These are phyloP conservation scores for Pisolithus albus DNA, from an alignment of 768 basidiomycete genomes.

Conservation along the genomic window DNA sequence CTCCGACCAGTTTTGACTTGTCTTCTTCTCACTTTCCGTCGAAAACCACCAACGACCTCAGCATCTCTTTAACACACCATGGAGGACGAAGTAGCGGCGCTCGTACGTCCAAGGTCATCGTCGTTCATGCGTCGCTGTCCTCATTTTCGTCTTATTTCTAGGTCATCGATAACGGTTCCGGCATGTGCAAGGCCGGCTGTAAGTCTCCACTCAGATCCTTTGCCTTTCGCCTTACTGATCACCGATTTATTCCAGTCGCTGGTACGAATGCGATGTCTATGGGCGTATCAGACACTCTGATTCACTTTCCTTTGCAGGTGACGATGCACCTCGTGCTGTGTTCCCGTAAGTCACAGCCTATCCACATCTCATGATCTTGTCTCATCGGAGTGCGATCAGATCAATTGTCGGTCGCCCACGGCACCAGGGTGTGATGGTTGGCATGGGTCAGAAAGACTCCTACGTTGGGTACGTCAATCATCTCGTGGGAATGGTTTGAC, in stretches of 20 bases:
- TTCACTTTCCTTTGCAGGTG: conserved; percentile 43
- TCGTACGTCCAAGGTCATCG: conserved; percentile 27
- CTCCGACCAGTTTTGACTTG: conserved; percentile 17
- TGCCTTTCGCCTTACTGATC: conserved; percentile 14
- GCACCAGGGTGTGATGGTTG: conserved; percentile 94
- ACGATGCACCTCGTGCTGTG: conserved; percentile 88
- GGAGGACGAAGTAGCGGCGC: conserved; percentile 62
- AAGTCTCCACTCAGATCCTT: conserved; percentile 32
- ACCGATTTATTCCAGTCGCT: conserved; percentile 42
- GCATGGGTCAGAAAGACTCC: conserved; percentile 95
- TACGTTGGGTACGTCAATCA: conserved; percentile 68
- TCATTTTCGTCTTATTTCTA: conserved; percentile 18
- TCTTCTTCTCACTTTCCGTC: conserved; percentile 12
- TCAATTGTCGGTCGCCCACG: conserved; percentile 94
- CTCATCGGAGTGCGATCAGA: conserved; percentile 30
- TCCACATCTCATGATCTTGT: conserved; percentile 2
- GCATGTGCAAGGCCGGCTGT: conserved; percentile 99
- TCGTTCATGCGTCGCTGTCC: background rate
- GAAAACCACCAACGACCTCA: conserved; percentile 6
- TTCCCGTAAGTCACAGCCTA: conserved; percentile 68
- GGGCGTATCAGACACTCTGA: conserved; percentile 2
- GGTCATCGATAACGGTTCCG: conserved; percentile 93
- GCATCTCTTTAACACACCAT: conserved; percentile 29
- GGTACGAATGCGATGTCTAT: conserved; percentile 32
- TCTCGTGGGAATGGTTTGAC: conserved; percentile 3